phyloP scores from a whole-genome alignment of 768 basidiomycete genomes.

The Obba rivulosa region DNA sequence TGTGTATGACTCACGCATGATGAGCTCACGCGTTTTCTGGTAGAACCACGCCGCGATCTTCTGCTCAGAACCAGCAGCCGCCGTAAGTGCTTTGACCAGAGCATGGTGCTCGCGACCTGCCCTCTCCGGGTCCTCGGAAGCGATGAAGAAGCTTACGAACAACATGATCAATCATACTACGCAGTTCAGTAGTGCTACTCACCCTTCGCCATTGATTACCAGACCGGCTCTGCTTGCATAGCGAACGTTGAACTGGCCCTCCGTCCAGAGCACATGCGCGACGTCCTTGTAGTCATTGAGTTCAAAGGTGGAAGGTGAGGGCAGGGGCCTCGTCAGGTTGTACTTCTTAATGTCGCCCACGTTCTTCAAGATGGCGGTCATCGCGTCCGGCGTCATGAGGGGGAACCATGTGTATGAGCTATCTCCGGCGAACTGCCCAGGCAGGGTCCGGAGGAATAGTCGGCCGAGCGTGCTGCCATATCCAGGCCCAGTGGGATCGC shows the following conservation, averaged over 20 bases:
- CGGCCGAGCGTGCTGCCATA: conserved; percentile 74
- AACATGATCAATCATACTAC: not conserved
- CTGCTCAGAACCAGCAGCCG: conserved; percentile 41
- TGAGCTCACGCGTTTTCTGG: conserved; percentile 54
- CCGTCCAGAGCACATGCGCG: conserved; percentile 44
- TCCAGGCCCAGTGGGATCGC: conserved; percentile 64
- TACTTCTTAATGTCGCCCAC: conserved; percentile 52
- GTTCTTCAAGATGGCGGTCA: conserved; percentile 55
- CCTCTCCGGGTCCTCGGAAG: conserved; percentile 32
- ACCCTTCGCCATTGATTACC: conserved; percentile 61
- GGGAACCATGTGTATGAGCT: conserved; percentile 85
- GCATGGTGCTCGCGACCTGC: conserved; percentile 41
- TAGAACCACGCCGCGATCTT: conserved; percentile 61
- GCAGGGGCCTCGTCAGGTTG: conserved; percentile 44
- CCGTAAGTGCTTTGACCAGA: conserved; percentile 43
- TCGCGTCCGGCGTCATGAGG: conserved; percentile 71
- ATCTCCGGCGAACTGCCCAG: conserved; percentile 60
- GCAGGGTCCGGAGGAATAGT: conserved; percentile 69
- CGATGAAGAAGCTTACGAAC: conserved; percentile 57
- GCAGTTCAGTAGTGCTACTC: conserved; percentile 8
- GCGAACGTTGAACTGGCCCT: conserved; percentile 38
- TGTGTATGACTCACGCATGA: conserved; percentile 47
- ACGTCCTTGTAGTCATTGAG: conserved; percentile 48
- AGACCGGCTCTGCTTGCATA: conserved; percentile 46
- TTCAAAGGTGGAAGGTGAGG: conserved; percentile 18